Evolutionary conservation across 2,329 filamentous ascomycete genomes (phyloP).

Genomic region (Penicillium sp.): DNA sequence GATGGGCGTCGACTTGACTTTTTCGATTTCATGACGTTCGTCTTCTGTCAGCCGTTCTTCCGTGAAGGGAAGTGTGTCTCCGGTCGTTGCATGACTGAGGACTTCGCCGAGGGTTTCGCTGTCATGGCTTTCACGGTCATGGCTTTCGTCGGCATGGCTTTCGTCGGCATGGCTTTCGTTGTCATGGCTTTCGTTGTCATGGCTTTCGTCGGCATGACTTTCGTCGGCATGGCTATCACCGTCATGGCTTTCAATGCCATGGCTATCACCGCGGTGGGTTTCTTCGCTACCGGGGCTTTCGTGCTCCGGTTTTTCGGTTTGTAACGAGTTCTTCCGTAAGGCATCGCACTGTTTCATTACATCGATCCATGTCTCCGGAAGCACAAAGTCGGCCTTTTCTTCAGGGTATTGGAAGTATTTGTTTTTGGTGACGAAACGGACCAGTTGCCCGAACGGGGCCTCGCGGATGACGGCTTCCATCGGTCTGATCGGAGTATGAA

Average conservation of each 20-base stretch:
- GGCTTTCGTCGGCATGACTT: slow-evolving; percentile 1
- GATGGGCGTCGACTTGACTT: slow-evolving; percentile 32
- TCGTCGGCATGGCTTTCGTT: not conserved
- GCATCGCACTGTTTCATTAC: slow-evolving; percentile 10
- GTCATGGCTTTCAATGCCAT: not conserved
- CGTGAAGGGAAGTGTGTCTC: slow-evolving; percentile 4
- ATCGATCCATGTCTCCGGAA: slow-evolving; percentile 25
- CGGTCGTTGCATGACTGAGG: slow-evolving; percentile 14
- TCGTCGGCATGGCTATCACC: not conserved
- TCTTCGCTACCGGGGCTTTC: not conserved
- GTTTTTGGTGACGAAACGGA: slow-evolving; percentile 45
- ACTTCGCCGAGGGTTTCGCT: no score
- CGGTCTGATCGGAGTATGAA: not conserved
- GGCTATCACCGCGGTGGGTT: not conserved
- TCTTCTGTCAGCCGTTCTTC: slow-evolving; percentile 33
- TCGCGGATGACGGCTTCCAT: slow-evolving; percentile 38
- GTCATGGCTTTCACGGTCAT: no score
- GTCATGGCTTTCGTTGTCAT: not conserved
- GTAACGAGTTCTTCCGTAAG: not conserved
- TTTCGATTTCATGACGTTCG: slow-evolving; percentile 24
- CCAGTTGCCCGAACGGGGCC: slow-evolving; percentile 47
- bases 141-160: not conserved
- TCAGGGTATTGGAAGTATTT: slow-evolving; percentile 48
- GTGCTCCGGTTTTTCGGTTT: not conserved
- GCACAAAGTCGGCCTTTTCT: slow-evolving; percentile 33